Evolutionary conservation across 2,329 filamentous ascomycete species (phyloP), one percentile per base, ranked within the genome.

Genomic region (Cladophialophora carrionii): DNA sequence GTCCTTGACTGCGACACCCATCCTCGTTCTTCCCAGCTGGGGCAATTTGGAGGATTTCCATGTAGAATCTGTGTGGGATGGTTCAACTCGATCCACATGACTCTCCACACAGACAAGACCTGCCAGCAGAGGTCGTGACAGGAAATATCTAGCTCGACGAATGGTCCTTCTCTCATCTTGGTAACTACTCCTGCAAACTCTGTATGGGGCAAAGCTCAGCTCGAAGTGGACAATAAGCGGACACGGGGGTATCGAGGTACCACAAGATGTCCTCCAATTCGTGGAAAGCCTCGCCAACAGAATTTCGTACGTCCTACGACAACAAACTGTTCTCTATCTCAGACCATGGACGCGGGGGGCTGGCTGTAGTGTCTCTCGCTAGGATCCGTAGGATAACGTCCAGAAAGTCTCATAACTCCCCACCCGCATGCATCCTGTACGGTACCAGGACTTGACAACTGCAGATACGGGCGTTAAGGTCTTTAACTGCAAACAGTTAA

Each of bases 401-500:
- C 17, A 43, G 37, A 43, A 43, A 17, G 17, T 6, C n/a, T n/a
- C n/a, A 17, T 43, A 8, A 8, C 37, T 43, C 37, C 37, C 37
- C 37, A 14, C 37, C n/a, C 14, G 14, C 37, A n/a, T 43, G 37
- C 37, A 43, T 14, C n/a, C 17, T 43, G 37, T 7, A n/a, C 37
- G 6, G n/a, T n/a, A 43, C 37, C 17, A 41, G 14, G 14, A 41
- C 37, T n/a, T 7, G 14, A 43, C 17, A 43, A 43, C 37, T 43
- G 37, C 37, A 43, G 37, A n/a, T n/a, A 43, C 37, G 37, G 17
- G 37, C n/a, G 37, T n/a, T 6, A 43, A 43, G 37, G 37, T 43
- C 37, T n/a, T 43, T 43, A 43, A 17, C 37, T 43, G 37, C 37
- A 43, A 51, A 51, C 24, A 49, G 56, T 49, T 46, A 29, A 17